These are phyloP conservation scores for Fusarium sp. DNA, from an alignment of 2,329 filamentous ascomycete species.

Conservation along the genomic window DNA sequence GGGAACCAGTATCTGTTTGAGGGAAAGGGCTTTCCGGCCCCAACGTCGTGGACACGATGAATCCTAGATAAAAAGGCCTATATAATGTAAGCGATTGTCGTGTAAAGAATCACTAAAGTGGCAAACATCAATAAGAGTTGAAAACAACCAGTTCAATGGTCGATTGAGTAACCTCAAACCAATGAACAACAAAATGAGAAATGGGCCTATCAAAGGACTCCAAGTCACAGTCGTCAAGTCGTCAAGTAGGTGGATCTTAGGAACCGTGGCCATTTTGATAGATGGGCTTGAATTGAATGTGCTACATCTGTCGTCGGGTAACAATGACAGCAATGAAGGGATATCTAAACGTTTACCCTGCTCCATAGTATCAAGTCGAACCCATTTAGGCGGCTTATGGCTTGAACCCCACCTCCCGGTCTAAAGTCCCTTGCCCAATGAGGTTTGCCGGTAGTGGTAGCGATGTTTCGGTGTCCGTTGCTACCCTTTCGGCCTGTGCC, in stretches of 20 bases:
- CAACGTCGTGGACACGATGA: background rate
- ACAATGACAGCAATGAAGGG: background rate
- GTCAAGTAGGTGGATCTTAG: too few relatives aligned
- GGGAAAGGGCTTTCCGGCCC: background rate
- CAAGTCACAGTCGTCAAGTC: background rate
- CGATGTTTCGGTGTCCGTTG: background rate
- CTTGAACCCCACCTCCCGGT: background rate
- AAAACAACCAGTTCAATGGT: background rate
- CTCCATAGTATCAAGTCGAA: background rate
- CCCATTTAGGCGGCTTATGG: background rate
- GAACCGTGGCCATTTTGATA: background rate
- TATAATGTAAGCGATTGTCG: background rate
- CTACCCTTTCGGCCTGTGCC: background rate
- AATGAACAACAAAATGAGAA: background rate
- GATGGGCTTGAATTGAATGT: too few relatives aligned
- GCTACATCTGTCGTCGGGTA: background rate
- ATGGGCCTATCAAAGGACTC: background rate
- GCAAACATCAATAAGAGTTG: background rate
- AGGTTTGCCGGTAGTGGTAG: background rate
- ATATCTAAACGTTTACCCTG: background rate
- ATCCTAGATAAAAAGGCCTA: background rate
- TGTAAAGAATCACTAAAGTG: accelerated
- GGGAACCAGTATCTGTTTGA: background rate
- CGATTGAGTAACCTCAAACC: background rate
- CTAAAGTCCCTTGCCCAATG: background rate